phyloP scores from a whole-genome alignment of 2,329 filamentous ascomycete genomes.

The Trichoderma semiorbis region DNA sequence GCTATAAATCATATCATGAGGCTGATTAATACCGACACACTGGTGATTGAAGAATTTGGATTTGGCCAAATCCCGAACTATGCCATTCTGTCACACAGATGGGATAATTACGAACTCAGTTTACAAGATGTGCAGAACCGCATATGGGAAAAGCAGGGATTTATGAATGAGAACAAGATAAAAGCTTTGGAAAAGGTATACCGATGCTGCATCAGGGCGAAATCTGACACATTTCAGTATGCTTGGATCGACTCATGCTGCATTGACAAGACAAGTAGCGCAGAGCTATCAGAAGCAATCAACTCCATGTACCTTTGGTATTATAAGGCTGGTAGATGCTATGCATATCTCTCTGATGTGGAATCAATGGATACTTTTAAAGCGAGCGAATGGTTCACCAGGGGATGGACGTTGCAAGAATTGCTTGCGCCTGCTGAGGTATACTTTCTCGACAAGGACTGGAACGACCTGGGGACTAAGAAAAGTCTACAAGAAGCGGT shows the following conservation, averaged over 20 bases:
- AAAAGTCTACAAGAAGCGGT: neutral
- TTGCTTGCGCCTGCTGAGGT: neutral
- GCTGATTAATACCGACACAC: neutral
- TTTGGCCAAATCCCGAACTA: neutral
- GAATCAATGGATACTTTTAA: neutral
- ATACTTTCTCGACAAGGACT: neutral
- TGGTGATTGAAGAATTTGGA: neutral
- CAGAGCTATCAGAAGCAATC: conserved; percentile 4
- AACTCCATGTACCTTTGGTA: conserved; percentile 8
- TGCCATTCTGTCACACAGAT: conserved; percentile 2
- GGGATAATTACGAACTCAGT: neutral
- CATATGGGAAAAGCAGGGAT: neutral
- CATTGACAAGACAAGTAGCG: neutral
- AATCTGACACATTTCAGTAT: neutral
- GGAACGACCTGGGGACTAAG: neutral
- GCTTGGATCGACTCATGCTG: neutral
- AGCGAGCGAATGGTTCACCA: conserved; percentile 1
- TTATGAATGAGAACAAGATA: neutral
- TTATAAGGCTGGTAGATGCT: neutral
- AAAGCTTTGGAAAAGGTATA: neutral
- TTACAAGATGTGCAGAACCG: neutral
- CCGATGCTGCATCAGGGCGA: neutral
- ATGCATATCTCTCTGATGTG: neutral
- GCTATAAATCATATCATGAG: neutral
- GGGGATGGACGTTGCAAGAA: conserved; percentile 2